Conservation (phyloP, 345 rosid species). For the Geranium brycei region DNA sequence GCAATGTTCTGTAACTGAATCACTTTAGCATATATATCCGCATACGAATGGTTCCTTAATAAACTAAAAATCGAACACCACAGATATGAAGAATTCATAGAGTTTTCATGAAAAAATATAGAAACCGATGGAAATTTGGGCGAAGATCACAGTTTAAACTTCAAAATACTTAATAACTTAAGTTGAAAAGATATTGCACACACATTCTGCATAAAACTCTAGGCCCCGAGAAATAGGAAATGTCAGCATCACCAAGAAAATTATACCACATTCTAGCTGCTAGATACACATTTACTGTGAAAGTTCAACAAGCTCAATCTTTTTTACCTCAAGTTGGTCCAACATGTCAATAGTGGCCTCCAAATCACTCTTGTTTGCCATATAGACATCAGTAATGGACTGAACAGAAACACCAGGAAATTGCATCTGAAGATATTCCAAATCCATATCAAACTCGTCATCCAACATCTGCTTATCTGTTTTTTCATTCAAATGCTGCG, state of each 20-base stretch:
- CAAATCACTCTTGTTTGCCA: constrained; percentile 58
- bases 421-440: constrained; percentile 51
- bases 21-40: too few relatives aligned
- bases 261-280: too few relatives aligned
- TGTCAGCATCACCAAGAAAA: too few relatives aligned
- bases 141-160: background rate
- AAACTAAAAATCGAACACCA: background rate
- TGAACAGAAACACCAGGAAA: constrained; percentile 62
- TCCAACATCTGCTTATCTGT: constrained; percentile 35
- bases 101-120: background rate
- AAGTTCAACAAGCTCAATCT: background rate
- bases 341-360: constrained; percentile 82
- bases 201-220: background rate
- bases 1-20: too few relatives aligned
- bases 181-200: background rate
- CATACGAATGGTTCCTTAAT: too few relatives aligned
- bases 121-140: background rate
- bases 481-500: constrained; percentile 15
- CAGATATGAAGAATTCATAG: background rate
- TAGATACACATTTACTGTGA: too few relatives aligned
- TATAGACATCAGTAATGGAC: constrained; percentile 60
- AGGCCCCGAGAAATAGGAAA: background rate
- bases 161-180: background rate
- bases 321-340: constrained; percentile 63
- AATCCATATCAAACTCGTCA: constrained; percentile 53